Evolutionary conservation across 805 yeast species (phyloP), one percentile per base, ranked within the genome.

Genomic region (Brettanomyces bruxellensis): DNA sequence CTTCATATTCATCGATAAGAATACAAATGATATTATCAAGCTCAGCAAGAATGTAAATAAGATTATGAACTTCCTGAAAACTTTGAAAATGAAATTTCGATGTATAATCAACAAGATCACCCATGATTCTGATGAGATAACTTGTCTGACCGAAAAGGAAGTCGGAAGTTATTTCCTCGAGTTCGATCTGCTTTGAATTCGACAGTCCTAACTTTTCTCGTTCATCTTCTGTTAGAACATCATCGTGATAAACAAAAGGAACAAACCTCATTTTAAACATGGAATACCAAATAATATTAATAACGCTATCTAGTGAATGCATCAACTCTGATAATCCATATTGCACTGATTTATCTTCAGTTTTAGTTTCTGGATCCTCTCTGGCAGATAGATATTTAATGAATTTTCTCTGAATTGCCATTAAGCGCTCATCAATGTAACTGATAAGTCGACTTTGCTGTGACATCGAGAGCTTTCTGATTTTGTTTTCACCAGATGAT

Each of bases 281-380:
- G 0, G 88, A 79, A 46, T 72, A 73, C 86, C 87, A 81, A 5
- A 85, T 62, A 38, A 86, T 67, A 41, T 73, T 77, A 3, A 82
- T 54, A 2, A 83, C 59, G 6, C 66, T 61, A 36, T 68, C 67
- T 25, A 82, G 55, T 5, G 41, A 13, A 9, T n/a, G 28, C 9
- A 24, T 13, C 25, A 43, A 34, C 6, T 38, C 36, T 38, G 80
- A 85, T 0, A 45, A 51, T 1, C 76, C 49, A 5, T 81, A 59
- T 3, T 69, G 63, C 1, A 52, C 43, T 38, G 69, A 54, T 23
- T 53, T 53, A 7, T 48, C 38, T 3, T 53, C 57, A 8, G 48
- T 54, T 2, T 60, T 48, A 22, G 37, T 41, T 6, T 45, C 47
- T 3, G 45, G 49, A 25, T 54, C 61, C 3, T 58, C 62, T 12